Conservation (phyloP, 306 rosid species). For the Lathyrus tuberosus region DNA sequence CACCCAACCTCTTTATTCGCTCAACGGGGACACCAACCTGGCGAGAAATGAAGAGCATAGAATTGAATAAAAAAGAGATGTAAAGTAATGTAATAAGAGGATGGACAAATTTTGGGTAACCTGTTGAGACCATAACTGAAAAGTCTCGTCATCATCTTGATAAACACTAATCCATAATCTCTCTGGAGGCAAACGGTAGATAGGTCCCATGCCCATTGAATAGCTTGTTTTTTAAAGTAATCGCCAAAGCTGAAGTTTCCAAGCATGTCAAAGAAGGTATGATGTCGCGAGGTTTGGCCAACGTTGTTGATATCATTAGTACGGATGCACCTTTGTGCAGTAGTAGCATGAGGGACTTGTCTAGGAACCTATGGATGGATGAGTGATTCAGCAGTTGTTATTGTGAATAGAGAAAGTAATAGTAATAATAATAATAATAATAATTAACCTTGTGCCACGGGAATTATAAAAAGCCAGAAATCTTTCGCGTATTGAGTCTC, state of each 20-base stretch:
- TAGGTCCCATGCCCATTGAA: slow-evolving; percentile 96
- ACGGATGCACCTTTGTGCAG: too few relatives aligned
- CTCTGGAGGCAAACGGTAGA: slow-evolving; percentile 71
- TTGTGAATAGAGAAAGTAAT: too few relatives aligned
- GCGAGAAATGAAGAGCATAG: slow-evolving; percentile 30
- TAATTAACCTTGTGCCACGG: slow-evolving; percentile 75
- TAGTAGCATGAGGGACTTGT: too few relatives aligned
- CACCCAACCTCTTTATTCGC: slow-evolving; percentile 88
- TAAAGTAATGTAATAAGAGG: neutral
- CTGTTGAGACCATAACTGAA: slow-evolving; percentile 76
- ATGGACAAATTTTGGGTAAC: slow-evolving; percentile 45
- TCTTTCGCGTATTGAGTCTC: slow-evolving; percentile 70
- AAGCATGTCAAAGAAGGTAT: too few relatives aligned
- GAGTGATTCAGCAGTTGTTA: too few relatives aligned
- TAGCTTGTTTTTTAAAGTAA: too few relatives aligned
- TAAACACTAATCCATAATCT: slow-evolving; percentile 88
- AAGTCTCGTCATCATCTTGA: slow-evolving; percentile 81
- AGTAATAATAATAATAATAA: too few relatives aligned
- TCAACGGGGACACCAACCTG: slow-evolving; percentile 86
- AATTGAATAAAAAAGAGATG: slow-evolving; percentile 17
- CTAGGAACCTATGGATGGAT: slow-evolving; percentile 45
- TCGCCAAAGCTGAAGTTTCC: too few relatives aligned
- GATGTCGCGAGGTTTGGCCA: too few relatives aligned
- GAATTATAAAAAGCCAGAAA: slow-evolving; percentile 80
- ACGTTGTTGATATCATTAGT: too few relatives aligned